Evolutionary conservation across 164 flowering plant genomes (phyloP).

Genomic region (Sedum album): DNA sequence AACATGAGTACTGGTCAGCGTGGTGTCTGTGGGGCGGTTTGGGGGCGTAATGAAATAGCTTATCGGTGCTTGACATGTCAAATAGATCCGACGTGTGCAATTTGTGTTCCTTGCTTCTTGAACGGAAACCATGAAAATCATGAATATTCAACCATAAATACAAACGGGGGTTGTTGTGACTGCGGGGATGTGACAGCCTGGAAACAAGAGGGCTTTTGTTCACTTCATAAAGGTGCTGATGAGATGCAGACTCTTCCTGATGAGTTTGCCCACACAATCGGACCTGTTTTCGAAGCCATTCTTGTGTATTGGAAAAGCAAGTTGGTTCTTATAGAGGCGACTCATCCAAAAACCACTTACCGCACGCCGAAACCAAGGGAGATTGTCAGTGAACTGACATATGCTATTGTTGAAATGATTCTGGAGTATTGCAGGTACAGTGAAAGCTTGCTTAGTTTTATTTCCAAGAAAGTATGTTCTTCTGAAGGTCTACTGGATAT

Average conservation of each 20-base stretch:
- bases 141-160: constrained; percentile 77
- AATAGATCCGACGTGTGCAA: constrained; percentile 94
- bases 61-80: constrained; percentile 86
- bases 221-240: constrained; percentile 84
- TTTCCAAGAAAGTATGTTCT: constrained; percentile 45
- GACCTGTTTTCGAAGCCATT: constrained; percentile 65
- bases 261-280: constrained; percentile 46
- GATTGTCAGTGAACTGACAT: constrained; percentile 47
- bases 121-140: constrained; percentile 88
- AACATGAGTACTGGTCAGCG: constrained; percentile 47
- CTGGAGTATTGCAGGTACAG: constrained; percentile 75
- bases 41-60: constrained; percentile 82
- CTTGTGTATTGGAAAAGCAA: constrained; percentile 53
- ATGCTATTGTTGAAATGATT: constrained; percentile 64
- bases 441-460: constrained; percentile 86
- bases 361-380: constrained; percentile 17
- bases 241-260: constrained; percentile 76
- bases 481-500: constrained; percentile 54
- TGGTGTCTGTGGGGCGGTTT: constrained; percentile 95
- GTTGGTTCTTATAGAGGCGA: constrained; percentile 29
- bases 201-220: constrained; percentile 95
- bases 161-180: constrained; percentile 97
- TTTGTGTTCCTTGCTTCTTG: constrained; percentile 93
- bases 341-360: constrained; percentile 19
- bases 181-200: constrained; percentile 98